Conservation (phyloP, 2,329 filamentous ascomycete genomes). For the Coniochaeta prunicola region DNA sequence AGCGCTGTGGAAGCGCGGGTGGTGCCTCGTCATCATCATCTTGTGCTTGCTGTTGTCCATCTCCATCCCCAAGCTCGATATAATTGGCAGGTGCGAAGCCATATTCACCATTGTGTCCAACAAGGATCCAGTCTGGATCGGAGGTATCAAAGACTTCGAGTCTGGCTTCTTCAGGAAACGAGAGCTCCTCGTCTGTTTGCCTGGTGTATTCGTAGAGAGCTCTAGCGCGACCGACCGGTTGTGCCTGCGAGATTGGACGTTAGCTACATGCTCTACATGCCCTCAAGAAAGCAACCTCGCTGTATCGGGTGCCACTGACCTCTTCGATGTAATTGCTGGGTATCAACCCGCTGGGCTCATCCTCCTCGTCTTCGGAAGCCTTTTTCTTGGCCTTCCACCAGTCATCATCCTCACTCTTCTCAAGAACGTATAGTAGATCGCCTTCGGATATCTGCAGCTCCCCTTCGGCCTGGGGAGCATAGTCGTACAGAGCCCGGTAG, state of each 20-base stretch:
- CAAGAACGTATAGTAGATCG: conserved; percentile 80
- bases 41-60: conserved; percentile 32
- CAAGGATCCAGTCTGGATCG: conserved; percentile 94
- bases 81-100: conserved; percentile 97
- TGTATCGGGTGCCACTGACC: conserved; percentile 45
- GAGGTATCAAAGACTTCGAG: conserved; percentile 83
- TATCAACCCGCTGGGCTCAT: conserved; percentile 83
- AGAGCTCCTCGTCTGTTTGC: conserved; percentile 96
- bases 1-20: conserved; percentile 37
- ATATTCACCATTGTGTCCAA: conserved; percentile 76
- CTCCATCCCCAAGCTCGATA: conserved; percentile 61
- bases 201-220: conserved; percentile 98
- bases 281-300: neutral
- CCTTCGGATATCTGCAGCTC: conserved; percentile 82
- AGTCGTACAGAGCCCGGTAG: conserved; percentile 88
- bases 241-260: conserved; percentile 34
- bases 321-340: conserved; percentile 94
- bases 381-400: conserved; percentile 98
- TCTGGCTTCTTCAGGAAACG: conserved; percentile 81
- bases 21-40: conserved; percentile 26
- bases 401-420: conserved; percentile 69
- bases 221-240: conserved; percentile 61
- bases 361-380: conserved; percentile 74
- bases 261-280: neutral
- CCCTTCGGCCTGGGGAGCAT: conserved; percentile 75